These are phyloP conservation scores for Lecanosticta acicola DNA, from an alignment of 2,329 filamentous ascomycete genomes.

Conservation along the genomic window DNA sequence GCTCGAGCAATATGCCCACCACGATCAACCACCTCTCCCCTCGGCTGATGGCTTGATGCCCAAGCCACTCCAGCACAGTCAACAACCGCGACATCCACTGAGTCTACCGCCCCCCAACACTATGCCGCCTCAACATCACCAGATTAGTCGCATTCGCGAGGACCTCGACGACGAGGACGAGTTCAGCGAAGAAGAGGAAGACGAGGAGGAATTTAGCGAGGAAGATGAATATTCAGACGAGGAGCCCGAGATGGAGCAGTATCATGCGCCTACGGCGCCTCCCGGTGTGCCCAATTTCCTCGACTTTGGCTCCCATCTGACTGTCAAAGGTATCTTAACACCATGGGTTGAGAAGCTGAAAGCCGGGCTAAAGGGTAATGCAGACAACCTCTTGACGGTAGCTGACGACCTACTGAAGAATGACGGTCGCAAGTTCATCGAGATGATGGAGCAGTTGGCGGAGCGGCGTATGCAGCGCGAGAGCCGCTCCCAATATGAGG, in stretches of 20 bases:
- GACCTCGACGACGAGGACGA: conserved; percentile 55
- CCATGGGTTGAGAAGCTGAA: conserved; percentile 33
- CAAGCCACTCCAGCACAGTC: conserved; percentile 48
- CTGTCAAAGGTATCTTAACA: conserved; percentile 67
- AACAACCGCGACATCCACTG: conserved; percentile 25
- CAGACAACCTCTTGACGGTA: conserved; percentile 96
- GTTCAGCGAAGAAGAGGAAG: conserved; percentile 54
- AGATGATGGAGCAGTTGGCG: conserved; percentile 99
- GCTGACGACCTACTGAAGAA: conserved; percentile 98
- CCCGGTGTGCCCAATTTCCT: conserved; percentile 72
- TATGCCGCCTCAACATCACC: conserved; percentile 48
- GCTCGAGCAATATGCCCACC: conserved; percentile 92
- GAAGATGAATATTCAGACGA: conserved; percentile 63
- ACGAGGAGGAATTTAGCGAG: conserved; percentile 63
- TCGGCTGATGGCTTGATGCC: conserved; percentile 62
- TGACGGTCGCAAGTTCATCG: conserved; percentile 98
- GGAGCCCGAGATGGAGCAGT: conserved; percentile 46
- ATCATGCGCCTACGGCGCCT: conserved; percentile 54
- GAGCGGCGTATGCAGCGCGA: conserved; percentile 96
- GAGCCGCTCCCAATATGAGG: conserved; percentile 72
- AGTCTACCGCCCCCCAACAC: conserved; percentile 24
- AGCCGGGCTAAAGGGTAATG: conserved; percentile 36
- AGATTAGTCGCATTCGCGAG: conserved; percentile 67
- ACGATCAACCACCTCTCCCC: conserved; percentile 54
- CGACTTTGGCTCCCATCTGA: conserved; percentile 94